These are phyloP conservation scores for Hortaea werneckii DNA, from an alignment of 2,329 filamentous ascomycete species.

Conservation along the genomic window DNA sequence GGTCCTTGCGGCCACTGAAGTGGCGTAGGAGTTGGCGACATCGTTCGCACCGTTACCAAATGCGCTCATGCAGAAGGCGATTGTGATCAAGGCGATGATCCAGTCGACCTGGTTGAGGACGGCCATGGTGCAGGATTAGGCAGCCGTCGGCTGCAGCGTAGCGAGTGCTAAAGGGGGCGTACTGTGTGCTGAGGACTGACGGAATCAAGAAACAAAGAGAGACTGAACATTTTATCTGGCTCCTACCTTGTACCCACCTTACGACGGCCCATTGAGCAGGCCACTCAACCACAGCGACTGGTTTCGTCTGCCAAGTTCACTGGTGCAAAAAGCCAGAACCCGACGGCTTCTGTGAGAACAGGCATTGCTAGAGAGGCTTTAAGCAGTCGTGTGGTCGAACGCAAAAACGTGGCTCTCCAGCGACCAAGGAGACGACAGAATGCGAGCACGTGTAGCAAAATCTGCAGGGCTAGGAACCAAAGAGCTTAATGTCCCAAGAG, in stretches of 20 bases:
- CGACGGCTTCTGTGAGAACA: background rate
- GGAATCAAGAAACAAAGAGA: background rate
- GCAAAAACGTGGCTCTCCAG: background rate
- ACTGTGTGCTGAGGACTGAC: background rate
- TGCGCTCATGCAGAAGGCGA: slow-evolving; percentile 50
- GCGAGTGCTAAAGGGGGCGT: background rate
- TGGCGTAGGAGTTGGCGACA: slow-evolving; percentile 45
- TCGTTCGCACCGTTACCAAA: slow-evolving; percentile 52
- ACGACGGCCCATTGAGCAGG: background rate
- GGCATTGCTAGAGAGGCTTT: background rate
- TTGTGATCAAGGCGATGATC: slow-evolving; percentile 51
- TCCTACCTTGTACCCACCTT: background rate
- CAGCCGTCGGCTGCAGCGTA: background rate
- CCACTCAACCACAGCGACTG: no score
- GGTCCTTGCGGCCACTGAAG: slow-evolving; percentile 40
- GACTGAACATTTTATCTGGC: background rate
- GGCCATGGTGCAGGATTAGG: background rate
- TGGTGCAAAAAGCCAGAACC: background rate
- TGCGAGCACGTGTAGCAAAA: background rate
- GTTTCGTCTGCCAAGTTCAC: background rate
- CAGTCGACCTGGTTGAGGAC: background rate
- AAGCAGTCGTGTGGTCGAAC: no score
- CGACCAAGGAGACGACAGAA: background rate
- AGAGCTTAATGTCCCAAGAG: background rate
- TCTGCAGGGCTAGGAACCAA: background rate